phyloP scores from a whole-genome alignment of 129 eudicot genomes.

The Escallonia rubra region DNA sequence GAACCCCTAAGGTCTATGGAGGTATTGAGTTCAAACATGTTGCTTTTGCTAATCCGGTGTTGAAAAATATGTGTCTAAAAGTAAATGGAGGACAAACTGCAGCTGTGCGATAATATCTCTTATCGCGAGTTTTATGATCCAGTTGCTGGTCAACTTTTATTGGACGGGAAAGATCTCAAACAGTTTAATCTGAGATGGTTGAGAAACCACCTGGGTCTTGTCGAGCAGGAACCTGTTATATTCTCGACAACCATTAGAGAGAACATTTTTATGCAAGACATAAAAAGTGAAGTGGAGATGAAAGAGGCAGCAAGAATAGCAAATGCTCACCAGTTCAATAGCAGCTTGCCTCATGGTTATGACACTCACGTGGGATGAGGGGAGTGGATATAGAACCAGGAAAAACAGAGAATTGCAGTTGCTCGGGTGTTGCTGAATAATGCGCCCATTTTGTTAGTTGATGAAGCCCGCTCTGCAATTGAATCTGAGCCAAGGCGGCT shows the following conservation, averaged over 20 bases:
- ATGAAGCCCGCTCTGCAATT: conserved; percentile 45
- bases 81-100: conserved; percentile 61
- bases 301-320: conserved; percentile 64
- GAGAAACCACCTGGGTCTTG: conserved; percentile 55
- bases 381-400: conserved; percentile 58
- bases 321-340: conserved; percentile 63
- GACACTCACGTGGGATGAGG: conserved; percentile 52
- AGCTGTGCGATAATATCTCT: conserved; percentile 54
- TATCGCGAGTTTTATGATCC: conserved; percentile 59
- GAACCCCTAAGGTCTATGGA: conserved; percentile 54
- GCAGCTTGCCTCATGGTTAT: conserved; percentile 62
- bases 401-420: conserved; percentile 49
- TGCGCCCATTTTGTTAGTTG: conserved; percentile 59
- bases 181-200: conserved; percentile 55
- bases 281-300: conserved; percentile 58
- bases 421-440: conserved; percentile 62
- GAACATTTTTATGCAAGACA: conserved; percentile 48
- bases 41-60: conserved; percentile 50
- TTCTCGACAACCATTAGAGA: conserved; percentile 66
- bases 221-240: conserved; percentile 59
- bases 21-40: conserved; percentile 54
- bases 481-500: conserved; percentile 56
- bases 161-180: conserved; percentile 52
- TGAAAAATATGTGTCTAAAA: conserved; percentile 48
- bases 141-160: conserved; percentile 39